phyloP scores from a whole-genome alignment of 257 asterid species.

The Primulina eburnea region DNA sequence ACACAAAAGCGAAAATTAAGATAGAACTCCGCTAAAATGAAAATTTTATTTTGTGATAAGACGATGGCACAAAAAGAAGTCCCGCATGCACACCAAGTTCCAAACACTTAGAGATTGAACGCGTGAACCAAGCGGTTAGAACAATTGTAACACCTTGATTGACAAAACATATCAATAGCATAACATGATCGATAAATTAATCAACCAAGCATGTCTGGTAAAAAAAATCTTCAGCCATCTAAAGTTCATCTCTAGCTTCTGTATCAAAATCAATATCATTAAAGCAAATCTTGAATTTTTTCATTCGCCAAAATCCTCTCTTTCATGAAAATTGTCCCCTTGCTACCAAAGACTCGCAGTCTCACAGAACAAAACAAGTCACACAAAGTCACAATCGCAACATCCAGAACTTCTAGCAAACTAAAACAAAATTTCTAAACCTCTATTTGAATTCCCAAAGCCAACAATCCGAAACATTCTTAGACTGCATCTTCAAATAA shows the following conservation, averaged over 20 bases:
- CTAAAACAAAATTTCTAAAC: conserved; percentile 11
- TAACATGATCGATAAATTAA: background rate
- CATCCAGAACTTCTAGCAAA: conserved; percentile 14
- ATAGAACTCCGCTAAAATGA: conserved; percentile 15
- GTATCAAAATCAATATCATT: conserved; percentile 16
- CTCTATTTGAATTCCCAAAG: conserved; percentile 17
- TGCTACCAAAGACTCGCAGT: conserved; percentile 9
- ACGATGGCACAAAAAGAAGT: background rate
- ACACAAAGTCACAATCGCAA: conserved; percentile 5
- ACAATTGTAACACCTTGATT: background rate
- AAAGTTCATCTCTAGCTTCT: conserved; percentile 7
- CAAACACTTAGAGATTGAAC: background rate
- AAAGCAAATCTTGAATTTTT: conserved; percentile 6
- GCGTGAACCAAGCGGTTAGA: background rate
- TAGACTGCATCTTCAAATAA: conserved; percentile 6
- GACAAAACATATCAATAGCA: background rate
- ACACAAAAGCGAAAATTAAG: conserved; percentile 43
- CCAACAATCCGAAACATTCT: conserved; percentile 10
- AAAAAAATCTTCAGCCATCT: conserved; percentile 19
- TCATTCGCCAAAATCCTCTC: conserved; percentile 2
- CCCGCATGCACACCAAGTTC: background rate
- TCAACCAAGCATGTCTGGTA: conserved; percentile 14
- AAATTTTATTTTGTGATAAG: background rate
- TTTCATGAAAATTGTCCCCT: background rate
- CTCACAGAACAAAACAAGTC: background rate